A percentile compares a stretch with the other conserved stretches of the same genome.
Conservation (phyloP, 495 filamentous ascomycete genomes). For the Ascodesmis nigricans region DNA sequence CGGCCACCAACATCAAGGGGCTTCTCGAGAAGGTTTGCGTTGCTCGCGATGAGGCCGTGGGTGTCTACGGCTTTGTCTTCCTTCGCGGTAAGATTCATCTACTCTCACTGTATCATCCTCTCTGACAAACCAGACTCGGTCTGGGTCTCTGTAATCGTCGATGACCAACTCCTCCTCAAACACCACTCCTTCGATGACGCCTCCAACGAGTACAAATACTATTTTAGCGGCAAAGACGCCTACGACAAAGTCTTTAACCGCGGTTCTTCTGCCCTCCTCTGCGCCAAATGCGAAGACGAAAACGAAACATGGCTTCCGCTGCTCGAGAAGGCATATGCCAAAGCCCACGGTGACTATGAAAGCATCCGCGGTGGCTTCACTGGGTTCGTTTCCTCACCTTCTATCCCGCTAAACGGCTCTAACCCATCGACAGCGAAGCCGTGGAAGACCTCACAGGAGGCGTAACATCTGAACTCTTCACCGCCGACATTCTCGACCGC, state of each 20-base stretch:
- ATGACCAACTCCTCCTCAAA: conserved; percentile 30
- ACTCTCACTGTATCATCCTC: too few relatives aligned
- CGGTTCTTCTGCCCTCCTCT: conserved; percentile 50
- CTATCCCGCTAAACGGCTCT: not conserved
- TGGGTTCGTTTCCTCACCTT: conserved; percentile 27
- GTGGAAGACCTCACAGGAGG: conserved; percentile 88
- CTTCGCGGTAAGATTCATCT: conserved; percentile 35
- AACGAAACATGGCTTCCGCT: conserved; percentile 92
- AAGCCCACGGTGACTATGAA: conserved; percentile 49
- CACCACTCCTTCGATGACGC: conserved; percentile 19
- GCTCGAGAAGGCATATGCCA: conserved; percentile 89
- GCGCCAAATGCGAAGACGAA: conserved; percentile 61
- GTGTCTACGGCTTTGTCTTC: conserved; percentile 91
- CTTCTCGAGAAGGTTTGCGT: conserved; percentile 70
- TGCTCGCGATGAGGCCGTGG: conserved; percentile 51
- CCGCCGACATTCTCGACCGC: conserved; percentile 67
- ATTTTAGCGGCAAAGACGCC: conserved; percentile 29
- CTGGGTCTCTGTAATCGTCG: conserved; percentile 78
- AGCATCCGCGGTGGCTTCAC: conserved; percentile 68
- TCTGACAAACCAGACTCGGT: conserved; percentile 47
- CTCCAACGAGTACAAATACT: conserved; percentile 23
- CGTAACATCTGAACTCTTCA: conserved; percentile 59
- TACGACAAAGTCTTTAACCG: conserved; percentile 45
- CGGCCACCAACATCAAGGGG: conserved; percentile 55
- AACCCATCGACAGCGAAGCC: conserved; percentile 36